Evolutionary conservation across 352 stramenopile species (phyloP), one percentile per base, ranked within the genome.

Genomic region (Pythium utonaiense): DNA sequence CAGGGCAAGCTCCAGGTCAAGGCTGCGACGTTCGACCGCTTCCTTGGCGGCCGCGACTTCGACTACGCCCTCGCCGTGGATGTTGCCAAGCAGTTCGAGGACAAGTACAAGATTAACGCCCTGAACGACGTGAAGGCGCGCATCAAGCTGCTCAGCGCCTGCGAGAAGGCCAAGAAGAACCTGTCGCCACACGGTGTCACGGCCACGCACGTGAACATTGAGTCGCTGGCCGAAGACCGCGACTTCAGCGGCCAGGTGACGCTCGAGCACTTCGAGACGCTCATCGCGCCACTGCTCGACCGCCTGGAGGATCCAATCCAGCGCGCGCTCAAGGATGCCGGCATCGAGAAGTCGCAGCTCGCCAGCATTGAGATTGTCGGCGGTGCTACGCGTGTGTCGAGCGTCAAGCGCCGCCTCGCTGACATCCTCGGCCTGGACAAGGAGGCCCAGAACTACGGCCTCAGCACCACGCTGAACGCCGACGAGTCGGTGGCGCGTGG

Each of bases 121-220:
- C 78, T 97, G 31, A 82, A 83, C 5, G 92, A 95, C 63, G 71
- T 86, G 38, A 99, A 99, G 74, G 76, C 97, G 36, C 83, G 96
- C 69, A 84, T 99, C 56, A 99, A 99, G 83, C 78, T 99, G 34
- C 77, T 98, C 14, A 93, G 84, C 25, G 96, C 96, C 5, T 98
- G 95, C n/a, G 97, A 99, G 75, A 99, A 99, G 81, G 88, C 96
- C 38, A 99, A 99, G 83, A 99, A 99, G 83, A 99, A 98, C 60
- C 77, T 99, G 13, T 97, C 82, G 57, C 97, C 97, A 1, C 81
- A 97, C 64, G 98, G 97, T 41, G 97, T 99, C 7, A 96, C 83
- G 25, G 93, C 98, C 66, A 97, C 97, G 33, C 82, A 93, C 56
- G 92, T 99, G 53, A 98, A 98, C 71, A 83, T 99, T 34, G 97